Conservation (phyloP, 139 green algal species). For the Picochlorum sp. region DNA sequence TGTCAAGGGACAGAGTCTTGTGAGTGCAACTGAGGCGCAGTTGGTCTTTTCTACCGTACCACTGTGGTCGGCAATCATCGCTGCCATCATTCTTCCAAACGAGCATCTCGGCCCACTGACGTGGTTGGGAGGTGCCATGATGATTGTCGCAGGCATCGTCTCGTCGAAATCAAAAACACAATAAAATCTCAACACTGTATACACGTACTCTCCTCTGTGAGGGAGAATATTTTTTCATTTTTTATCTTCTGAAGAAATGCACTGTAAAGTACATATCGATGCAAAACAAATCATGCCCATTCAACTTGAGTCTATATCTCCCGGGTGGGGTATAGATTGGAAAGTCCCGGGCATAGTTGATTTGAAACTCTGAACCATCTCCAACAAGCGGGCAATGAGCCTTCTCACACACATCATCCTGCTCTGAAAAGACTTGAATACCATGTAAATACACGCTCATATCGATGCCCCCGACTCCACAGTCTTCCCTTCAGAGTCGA, state of each 20-base stretch:
- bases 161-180: not conserved
- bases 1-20: slow-evolving; percentile 25
- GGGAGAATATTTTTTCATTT: too few species aligned
- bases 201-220: too few species aligned
- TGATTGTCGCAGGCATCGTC: slow-evolving; percentile 8
- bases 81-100: slow-evolving; percentile 7
- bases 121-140: slow-evolving; percentile 12
- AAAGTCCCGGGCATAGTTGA: slow-evolving; percentile 3
- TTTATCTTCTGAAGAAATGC: not conserved
- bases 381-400: slow-evolving; percentile 7
- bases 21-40: slow-evolving; percentile 19
- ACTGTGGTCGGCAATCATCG: slow-evolving; percentile 17
- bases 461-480: not conserved
- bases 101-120: slow-evolving; percentile 8
- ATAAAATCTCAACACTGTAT: too few species aligned
- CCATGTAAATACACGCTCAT: slow-evolving; percentile 4
- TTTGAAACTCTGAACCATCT: not conserved
- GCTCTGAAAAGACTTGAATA: slow-evolving; percentile 9
- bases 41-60: slow-evolving; percentile 23
- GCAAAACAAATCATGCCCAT: slow-evolving; percentile 9
- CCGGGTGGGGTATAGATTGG: slow-evolving; percentile 7
- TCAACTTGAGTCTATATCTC: not conserved
- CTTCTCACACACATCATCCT: slow-evolving; percentile 16
- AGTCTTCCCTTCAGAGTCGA: not conserved
- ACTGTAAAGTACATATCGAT: slow-evolving; percentile 5